Conservation (phyloP, 768 basidiomycete genomes). For the Pisolithus orientalis region DNA sequence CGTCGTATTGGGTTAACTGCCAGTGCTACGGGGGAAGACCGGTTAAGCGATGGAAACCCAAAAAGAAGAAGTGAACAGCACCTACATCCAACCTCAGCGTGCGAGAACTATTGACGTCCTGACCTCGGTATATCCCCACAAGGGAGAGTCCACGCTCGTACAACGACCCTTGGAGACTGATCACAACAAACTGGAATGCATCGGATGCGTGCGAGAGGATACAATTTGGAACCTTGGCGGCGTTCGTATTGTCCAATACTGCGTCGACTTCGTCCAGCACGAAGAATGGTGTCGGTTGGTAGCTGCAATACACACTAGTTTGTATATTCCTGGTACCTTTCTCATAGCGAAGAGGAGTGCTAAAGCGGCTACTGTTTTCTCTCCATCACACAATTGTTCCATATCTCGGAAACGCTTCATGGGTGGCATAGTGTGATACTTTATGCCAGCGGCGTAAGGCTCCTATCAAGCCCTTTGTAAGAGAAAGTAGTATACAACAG, state of each 20-base stretch:
- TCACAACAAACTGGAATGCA: constrained; percentile 92
- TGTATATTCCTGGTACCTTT: not conserved
- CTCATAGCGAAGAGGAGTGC: constrained; percentile 88
- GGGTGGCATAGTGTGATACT: constrained; percentile 99
- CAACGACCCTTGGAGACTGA: constrained; percentile 90
- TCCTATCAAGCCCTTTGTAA: constrained; percentile 40
- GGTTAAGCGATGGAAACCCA: not conserved
- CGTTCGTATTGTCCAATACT: constrained; percentile 97
- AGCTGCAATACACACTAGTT: constrained; percentile 41
- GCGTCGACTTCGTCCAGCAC: constrained; percentile 99
- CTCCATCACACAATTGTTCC: constrained; percentile 97
- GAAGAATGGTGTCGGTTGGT: constrained; percentile 96
- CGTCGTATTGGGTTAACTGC: constrained; percentile 60
- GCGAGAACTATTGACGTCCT: constrained; percentile 87
- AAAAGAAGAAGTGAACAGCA: not conserved
- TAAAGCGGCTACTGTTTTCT: constrained; percentile 97
- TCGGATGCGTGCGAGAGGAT: constrained; percentile 81
- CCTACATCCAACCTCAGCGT: constrained; percentile 88
- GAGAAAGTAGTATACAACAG: not conserved
- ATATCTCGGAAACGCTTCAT: constrained; percentile 99
- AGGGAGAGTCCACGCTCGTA: constrained; percentile 88
- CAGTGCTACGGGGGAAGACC: not conserved
- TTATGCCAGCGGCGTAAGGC: constrained; percentile 84
- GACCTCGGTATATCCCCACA: constrained; percentile 92
- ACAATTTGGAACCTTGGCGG: constrained; percentile 91